These are phyloP conservation scores for Gamarada debralockiae DNA, from an alignment of 495 filamentous ascomycete species.

Conservation along the genomic window DNA sequence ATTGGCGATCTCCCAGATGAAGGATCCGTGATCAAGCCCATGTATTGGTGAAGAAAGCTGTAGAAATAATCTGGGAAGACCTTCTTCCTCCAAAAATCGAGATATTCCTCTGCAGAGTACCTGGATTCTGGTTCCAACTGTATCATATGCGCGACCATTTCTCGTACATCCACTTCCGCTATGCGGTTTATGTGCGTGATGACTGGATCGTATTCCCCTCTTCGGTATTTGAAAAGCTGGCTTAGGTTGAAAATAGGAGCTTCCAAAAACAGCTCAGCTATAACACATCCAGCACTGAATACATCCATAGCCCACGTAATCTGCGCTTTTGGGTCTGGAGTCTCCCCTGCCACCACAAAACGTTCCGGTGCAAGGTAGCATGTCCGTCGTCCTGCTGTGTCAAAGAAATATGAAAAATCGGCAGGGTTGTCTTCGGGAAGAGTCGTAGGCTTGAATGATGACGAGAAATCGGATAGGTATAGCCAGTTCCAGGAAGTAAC, in stretches of 20 bases:
- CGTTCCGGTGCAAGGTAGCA: slow-evolving; percentile 96
- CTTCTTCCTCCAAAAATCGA: slow-evolving; percentile 87
- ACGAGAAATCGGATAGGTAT: slow-evolving; percentile 93
- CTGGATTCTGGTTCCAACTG: slow-evolving; percentile 85
- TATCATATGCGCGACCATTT: slow-evolving; percentile 93
- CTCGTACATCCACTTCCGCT: slow-evolving; percentile 79
- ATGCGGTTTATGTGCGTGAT: slow-evolving; percentile 79
- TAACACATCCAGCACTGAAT: slow-evolving; percentile 95
- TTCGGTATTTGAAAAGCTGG: slow-evolving; percentile 91
- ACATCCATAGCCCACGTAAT: slow-evolving; percentile 98
- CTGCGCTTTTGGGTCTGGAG: slow-evolving; percentile 49
- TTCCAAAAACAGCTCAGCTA: slow-evolving; percentile 96
- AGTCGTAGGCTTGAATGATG: slow-evolving; percentile 91
- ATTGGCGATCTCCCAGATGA: slow-evolving; percentile 67
- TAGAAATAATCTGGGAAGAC: slow-evolving; percentile 96
- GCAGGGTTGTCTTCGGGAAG: slow-evolving; percentile 96
- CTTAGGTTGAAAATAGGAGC: slow-evolving; percentile 87
- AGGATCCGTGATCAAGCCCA: slow-evolving; percentile 94
- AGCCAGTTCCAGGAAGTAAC: slow-evolving; percentile 99
- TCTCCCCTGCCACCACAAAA: slow-evolving; percentile 70
- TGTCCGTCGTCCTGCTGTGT: slow-evolving; percentile 86
- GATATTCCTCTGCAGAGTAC: slow-evolving; percentile 90
- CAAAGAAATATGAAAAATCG: slow-evolving; percentile 97
- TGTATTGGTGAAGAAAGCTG: slow-evolving; percentile 94
- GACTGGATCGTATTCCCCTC: slow-evolving; percentile 85